Conservation (phyloP, 768 basidiomycete genomes). For the Podaxis pistillaris region DNA sequence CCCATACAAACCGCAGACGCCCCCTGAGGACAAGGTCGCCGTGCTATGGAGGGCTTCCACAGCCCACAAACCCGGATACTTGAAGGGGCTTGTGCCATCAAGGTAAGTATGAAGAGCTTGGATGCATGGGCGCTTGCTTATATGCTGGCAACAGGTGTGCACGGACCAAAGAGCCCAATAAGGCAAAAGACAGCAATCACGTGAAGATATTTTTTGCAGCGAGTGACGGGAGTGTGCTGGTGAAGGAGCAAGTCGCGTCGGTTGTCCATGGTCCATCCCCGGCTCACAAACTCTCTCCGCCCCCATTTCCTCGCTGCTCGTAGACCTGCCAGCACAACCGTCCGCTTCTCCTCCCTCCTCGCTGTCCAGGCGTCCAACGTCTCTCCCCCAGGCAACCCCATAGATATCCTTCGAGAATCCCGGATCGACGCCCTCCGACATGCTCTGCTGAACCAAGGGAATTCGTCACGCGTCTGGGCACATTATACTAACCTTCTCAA, state of each 20-base stretch:
- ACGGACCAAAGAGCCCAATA: conserved; percentile 12
- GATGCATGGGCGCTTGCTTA: background rate
- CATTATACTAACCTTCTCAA: conserved; percentile 59
- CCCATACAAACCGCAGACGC: conserved; percentile 50
- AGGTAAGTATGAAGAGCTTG: conserved; percentile 18
- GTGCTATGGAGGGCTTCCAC: conserved; percentile 17
- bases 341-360: background rate
- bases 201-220: conserved; percentile 1
- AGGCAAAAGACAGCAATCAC: background rate
- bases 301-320: conserved; percentile 2
- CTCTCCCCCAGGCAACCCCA: background rate
- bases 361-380: background rate
- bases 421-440: conserved; percentile 26
- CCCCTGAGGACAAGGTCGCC: conserved; percentile 23
- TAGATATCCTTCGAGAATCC: background rate
- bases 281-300: conserved; percentile 8
- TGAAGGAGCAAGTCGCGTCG: conserved; percentile 4
- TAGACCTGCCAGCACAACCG: background rate
- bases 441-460: conserved; percentile 31
- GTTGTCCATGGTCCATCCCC: conserved; percentile 16
- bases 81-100: conserved; percentile 20
- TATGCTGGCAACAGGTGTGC: background rate
- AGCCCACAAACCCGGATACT: conserved; percentile 16
- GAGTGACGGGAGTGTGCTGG: background rate
- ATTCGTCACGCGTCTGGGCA: conserved; percentile 60